phyloP scores from a whole-genome alignment of 345 rosid genomes.

The Trapa incisa region DNA sequence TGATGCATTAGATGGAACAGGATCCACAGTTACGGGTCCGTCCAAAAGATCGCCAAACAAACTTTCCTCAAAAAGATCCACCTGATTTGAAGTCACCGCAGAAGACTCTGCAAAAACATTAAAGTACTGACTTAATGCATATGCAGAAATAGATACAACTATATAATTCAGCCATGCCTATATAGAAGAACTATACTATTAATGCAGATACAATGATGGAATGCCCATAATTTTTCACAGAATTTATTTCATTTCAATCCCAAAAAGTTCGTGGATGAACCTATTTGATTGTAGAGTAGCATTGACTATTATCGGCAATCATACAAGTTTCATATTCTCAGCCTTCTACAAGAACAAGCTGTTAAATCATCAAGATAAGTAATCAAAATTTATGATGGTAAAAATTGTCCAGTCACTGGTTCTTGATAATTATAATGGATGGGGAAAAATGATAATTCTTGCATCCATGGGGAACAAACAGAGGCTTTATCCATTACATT shows the following conservation, averaged over 20 bases:
- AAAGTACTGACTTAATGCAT: neutral
- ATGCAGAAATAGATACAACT: neutral
- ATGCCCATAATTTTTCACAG: neutral
- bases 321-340: neutral
- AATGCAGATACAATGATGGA: neutral
- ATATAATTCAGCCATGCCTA: too few relatives aligned
- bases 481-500: neutral
- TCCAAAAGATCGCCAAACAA: slow-evolving; percentile 73
- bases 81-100: slow-evolving; percentile 48
- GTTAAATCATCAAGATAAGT: neutral
- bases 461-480: neutral
- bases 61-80: slow-evolving; percentile 71
- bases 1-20: slow-evolving; percentile 32
- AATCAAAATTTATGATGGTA: neutral
- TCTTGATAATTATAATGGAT: neutral
- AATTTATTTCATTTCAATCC: neutral
- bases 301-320: neutral
- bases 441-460: neutral
- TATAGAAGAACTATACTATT: neutral
- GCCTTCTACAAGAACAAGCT: neutral
- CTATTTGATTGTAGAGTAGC: neutral
- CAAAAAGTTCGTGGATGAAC: neutral
- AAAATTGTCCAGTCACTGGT: neutral
- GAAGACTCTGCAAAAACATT: slow-evolving; percentile 41
- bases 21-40: slow-evolving; percentile 35